These are phyloP conservation scores for Lactifluus subvellereus DNA, from an alignment of 768 basidiomycete genomes.

Conservation along the genomic window DNA sequence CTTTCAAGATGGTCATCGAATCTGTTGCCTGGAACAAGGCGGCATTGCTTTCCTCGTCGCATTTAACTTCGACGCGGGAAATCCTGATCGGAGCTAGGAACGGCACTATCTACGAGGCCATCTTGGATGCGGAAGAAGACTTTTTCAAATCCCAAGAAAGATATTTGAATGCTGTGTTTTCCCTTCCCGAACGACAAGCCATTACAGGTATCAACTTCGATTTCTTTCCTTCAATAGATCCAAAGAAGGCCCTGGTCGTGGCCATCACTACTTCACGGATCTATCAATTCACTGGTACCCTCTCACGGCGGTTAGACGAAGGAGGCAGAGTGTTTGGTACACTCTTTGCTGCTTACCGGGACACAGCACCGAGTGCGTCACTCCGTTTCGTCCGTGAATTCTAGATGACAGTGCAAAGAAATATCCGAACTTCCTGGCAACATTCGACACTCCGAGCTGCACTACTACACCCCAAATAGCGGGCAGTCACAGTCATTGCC, in stretches of 20 bases:
- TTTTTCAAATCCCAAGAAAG: constrained; percentile 88
- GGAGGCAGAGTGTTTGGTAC: constrained; percentile 67
- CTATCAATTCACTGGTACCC: constrained; percentile 78
- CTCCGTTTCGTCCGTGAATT: constrained; percentile 17
- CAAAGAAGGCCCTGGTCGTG: constrained; percentile 61
- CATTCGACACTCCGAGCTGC: constrained; percentile 67
- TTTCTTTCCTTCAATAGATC: constrained; percentile 59
- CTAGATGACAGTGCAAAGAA: constrained; percentile 45
- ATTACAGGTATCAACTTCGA: constrained; percentile 85
- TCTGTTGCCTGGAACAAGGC: constrained; percentile 88
- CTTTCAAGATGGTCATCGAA: constrained; percentile 83
- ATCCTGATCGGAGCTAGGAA: constrained; percentile 82
- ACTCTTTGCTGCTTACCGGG: constrained; percentile 69
- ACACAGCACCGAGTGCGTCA: constrained; percentile 70
- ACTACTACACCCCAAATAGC: constrained; percentile 68
- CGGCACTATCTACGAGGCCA: constrained; percentile 82
- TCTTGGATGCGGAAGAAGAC: constrained; percentile 87
- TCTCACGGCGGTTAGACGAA: constrained; percentile 68
- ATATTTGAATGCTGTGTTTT: constrained; percentile 66
- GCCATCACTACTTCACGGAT: constrained; percentile 83
- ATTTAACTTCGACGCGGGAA: constrained; percentile 73
- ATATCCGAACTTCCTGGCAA: constrained; percentile 88
- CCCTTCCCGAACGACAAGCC: constrained; percentile 73
- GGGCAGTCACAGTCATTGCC: constrained; percentile 67
- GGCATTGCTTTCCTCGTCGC: constrained; percentile 53